These are phyloP conservation scores for Ananas comosus DNA, from an alignment of 176 grass and related monocot species.

Conservation along the genomic window DNA sequence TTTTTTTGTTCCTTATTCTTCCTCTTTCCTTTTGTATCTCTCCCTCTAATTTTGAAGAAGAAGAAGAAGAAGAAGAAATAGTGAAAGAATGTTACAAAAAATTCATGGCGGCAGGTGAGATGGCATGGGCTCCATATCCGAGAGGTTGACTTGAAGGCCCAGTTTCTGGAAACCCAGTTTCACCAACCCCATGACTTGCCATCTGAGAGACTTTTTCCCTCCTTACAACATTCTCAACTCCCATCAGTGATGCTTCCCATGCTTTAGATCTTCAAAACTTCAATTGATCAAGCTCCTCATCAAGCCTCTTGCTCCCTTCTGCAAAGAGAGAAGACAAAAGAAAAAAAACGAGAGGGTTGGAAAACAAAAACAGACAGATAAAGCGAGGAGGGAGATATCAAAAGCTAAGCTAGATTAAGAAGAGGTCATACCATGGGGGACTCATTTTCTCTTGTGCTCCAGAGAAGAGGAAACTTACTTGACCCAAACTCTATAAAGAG, in stretches of 20 bases:
- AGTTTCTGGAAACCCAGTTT: conserved; percentile 13
- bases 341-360: not conserved
- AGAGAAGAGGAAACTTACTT: not conserved
- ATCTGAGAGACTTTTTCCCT: not conserved
- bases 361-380: not conserved
- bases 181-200: conserved; percentile 26
- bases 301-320: not conserved
- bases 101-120: conserved; percentile 19
- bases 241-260: not conserved
- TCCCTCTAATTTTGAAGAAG: not conserved
- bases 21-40: not conserved
- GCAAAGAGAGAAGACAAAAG: no score
- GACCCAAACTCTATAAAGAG: no score
- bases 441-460: not conserved
- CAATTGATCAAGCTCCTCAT: no score
- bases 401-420: not conserved
- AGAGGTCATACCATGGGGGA: not conserved
- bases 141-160: conserved; percentile 26
- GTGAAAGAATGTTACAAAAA: conserved; percentile 36
- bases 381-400: not conserved
- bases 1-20: not conserved
- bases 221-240: not conserved
- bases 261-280: not conserved
- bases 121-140: conserved; percentile 20
- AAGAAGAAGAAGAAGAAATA: not conserved